Percentiles rank a stretch among this genome's conserved stretches.
These are phyloP conservation scores for Cafeteria roenbergensis DNA, from an alignment of 108 stramenopile species.

Conservation along the genomic window DNA sequence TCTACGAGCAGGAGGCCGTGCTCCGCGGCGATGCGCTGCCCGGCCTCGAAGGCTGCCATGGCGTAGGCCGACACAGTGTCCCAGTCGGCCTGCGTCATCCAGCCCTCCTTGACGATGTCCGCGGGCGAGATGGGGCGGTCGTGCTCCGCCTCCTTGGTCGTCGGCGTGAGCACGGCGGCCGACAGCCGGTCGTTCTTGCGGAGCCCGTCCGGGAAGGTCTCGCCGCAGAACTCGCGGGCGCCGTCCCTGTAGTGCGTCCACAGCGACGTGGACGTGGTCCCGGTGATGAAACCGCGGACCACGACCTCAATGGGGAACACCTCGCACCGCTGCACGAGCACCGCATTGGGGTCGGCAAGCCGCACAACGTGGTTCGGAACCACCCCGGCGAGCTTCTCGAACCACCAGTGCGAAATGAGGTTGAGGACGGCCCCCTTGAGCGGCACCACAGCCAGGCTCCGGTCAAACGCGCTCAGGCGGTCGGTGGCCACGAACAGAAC, in stretches of 20 bases:
- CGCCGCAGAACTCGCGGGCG: constrained; percentile 81
- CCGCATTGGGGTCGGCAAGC: constrained; percentile 82
- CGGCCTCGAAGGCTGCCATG: constrained; percentile 39
- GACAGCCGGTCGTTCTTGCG: constrained; percentile 73
- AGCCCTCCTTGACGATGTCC: constrained; percentile 68
- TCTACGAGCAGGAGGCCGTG: constrained; percentile 89
- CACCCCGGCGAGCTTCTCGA: constrained; percentile 65
- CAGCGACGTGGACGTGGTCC: constrained; percentile 78
- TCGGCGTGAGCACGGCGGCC: constrained; percentile 72
- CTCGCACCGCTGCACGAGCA: constrained; percentile 68
- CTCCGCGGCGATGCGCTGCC: constrained; percentile 66
- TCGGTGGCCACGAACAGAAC: constrained; percentile 88
- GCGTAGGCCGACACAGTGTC: constrained; percentile 28
- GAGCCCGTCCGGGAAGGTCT: constrained; percentile 79
- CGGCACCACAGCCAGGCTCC: constrained; percentile 74
- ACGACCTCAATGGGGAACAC: constrained; percentile 97
- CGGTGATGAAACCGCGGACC: constrained; percentile 37
- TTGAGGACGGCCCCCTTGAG: constrained; percentile 94
- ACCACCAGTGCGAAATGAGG: constrained; percentile 82
- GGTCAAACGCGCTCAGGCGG: constrained; percentile 94
- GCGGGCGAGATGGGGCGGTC: constrained; percentile 68
- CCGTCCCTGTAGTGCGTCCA: constrained; percentile 95
- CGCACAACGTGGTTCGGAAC: constrained; percentile 77
- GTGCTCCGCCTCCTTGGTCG: constrained; percentile 88
- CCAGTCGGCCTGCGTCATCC: constrained; percentile 50